Evolutionary conservation across 441 rosid genomes (phyloP).

Genomic region (Adansonia rubrostipa): DNA sequence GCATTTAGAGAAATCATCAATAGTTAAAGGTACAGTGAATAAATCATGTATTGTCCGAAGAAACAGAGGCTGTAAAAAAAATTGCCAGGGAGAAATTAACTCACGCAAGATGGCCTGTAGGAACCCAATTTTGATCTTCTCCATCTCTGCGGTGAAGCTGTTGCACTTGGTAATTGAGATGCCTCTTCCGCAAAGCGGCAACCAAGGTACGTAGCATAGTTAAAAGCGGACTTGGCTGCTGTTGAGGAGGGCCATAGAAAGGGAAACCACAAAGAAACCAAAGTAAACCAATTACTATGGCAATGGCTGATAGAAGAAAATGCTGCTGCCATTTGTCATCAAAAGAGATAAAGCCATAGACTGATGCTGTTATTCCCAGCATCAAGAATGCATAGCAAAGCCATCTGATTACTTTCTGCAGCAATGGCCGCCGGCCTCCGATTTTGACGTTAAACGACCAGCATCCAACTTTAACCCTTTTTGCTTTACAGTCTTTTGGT

Average conservation of each 20-base stretch:
- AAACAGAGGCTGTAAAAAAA: background rate
- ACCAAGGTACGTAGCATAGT: background rate
- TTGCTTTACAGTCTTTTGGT: background rate
- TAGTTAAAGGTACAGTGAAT: too few species aligned
- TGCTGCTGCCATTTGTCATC: background rate
- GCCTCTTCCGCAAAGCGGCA: background rate
- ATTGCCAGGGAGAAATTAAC: background rate
- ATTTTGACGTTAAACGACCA: background rate
- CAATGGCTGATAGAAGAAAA: background rate
- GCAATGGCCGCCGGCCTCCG: constrained; percentile 6
- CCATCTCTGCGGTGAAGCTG: background rate
- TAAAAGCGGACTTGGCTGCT: background rate
- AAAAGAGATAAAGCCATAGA: background rate
- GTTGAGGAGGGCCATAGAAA: background rate
- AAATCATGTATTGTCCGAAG: too few species aligned
- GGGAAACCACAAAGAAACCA: constrained; percentile 20
- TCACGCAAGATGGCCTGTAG: constrained; percentile 12
- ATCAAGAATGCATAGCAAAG: background rate
- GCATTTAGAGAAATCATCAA: background rate
- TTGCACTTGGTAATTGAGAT: background rate
- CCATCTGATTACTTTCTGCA: background rate
- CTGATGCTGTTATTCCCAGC: background rate
- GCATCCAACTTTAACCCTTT: background rate
- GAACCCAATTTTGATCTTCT: background rate
- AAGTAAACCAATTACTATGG: constrained; percentile 10